Base-by-base conservation (phyloP, 1,284 basidiomycete genomes). In the Bjerkandera adusta region DNA sequence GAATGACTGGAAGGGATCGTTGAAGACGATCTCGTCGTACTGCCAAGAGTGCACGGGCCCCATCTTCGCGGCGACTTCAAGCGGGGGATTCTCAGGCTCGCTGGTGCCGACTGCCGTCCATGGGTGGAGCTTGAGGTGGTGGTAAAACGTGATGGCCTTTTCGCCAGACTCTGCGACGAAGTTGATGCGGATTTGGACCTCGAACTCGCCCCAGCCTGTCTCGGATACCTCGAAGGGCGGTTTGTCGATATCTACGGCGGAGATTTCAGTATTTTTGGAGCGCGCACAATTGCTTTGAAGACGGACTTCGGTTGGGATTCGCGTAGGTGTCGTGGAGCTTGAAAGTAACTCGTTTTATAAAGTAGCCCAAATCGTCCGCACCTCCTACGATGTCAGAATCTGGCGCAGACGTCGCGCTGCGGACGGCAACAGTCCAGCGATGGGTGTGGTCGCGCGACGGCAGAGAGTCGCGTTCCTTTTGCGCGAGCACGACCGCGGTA, bases 141-240 rank as follows among this genome's bases (percentile, higher is more conserved):
- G 97, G 54, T 89, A 88, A 43, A 96, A 72, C 4, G 80, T 78
- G 52, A 97, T 72, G 5, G 92, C 82, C 66, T 98, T 98, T 68
- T 99, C 97, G 43, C 83, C 87, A 1, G 94, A 84, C 67, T 99
- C 97, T 36, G 79, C 68, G n/a, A 93, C 76, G 68, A 99, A 98
- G 42, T 87, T 89, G 52, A 99, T 86, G 52, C 92, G 85, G 58
- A 99, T 96, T 60, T 89, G 83, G 51, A 99, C 88, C 59, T 97
- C 93, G 67, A 99, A 99, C 72, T 99, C 97, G 61, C 97, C 97
- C 97, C 97, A 99, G 87, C 88, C 97, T 7, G 96, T 98, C 66
- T 99, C 97, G 5, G 92, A 88, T 7, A 99, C 85, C 57, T 92
- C 88, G 62, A 94, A 99, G 0, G 97, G 97, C 6, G 92, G 82